Evolutionary conservation across 2,329 filamentous ascomycete species (phyloP), one percentile per base, ranked within the genome.

Genomic region (Fusarium illudens): DNA sequence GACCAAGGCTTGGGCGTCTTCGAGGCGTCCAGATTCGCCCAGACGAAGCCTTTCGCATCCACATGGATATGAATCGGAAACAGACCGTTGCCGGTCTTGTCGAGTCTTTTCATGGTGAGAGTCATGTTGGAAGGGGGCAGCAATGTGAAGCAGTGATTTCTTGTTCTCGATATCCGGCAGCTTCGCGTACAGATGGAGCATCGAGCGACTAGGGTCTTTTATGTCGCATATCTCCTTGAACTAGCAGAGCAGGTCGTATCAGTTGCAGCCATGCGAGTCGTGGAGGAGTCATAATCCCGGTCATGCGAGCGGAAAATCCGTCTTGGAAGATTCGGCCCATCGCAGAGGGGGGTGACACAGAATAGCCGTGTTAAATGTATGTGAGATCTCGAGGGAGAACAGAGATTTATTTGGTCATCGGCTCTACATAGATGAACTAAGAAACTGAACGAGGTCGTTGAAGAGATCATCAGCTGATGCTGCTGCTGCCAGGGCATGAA

Each of bases 41-140:
- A 88, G 62, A 88, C 78, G 73, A 88, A 87, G n/a, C 84, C 84
- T n/a, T 82, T 82, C 30, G 65, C 67, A 72, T 87, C 85, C 29
- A 86, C 71, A 60, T 84, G 81, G 4, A 85, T 77, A 64, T 86
- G 84, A 51, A 87, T 82, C 1, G 79, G 81, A 64, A 88, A 83
- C 0, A 89, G 79, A 5, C 83, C 80, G 66, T 89, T 87, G 68
- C 84, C 76, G 4, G 78, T 76, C 73, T 82, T 86, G 64, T 87
- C 82, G 70, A 89, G 89, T 3, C 82, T 84, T 3, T 80, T 75
- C 3, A 88, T 76, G 3, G 13, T 15, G 6, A 32, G 29, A 25
- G 30, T 32, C 46, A 50, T 50, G 46, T 29, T 11, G 3, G 19
- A 33, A 25, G 29, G 17, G 11, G 17, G 17, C 13, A 32, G 17